Evolutionary conservation across 768 basidiomycete genomes (phyloP), one percentile per base, ranked within the genome.

Genomic region (Russula olivacea): DNA sequence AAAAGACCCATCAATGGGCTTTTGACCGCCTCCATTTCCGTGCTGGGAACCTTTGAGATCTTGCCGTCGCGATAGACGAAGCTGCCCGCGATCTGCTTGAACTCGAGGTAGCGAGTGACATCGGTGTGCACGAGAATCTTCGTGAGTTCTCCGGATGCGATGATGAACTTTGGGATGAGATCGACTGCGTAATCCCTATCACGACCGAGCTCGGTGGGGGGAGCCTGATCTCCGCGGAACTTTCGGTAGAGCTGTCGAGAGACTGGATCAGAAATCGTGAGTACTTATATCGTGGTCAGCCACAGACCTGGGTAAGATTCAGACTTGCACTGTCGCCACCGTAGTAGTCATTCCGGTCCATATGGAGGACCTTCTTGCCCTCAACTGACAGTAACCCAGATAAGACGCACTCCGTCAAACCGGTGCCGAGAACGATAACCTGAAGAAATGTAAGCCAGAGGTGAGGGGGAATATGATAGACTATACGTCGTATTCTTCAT

Each of bases 291-390:
- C 34, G 63, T 25, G 12, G 36, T 54, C 5, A 40, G 43, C 53
- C 68, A 41, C 81, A 68, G 71, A 91, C 96, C 86, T 99, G 97
- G 21, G 94, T 97, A 70, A 99, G 76, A 79, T 98, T 99, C 74
- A 98, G 79, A 79, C 91, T 93, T 51, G 97, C 97, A 72, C 91
- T 91, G 72, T 98, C 97, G 60, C 91, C 97, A 50, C 97, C 97
- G 66, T 99, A 99, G 77, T 99, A 99, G 76, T 99, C 96, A 71
- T 98, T 98, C 71, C 93, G 82, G 76, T 96, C 94, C 83, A 97
- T 98, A 76, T 99, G 97, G 55, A 99, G 86, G 71, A 99, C 97
- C 79, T 98, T 99, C 84, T 98, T 98, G 67, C 97, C 96, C 75
- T 98, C 97, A 50, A 98, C 96, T n/a, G 96, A 98, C 70, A 99